phyloP scores from a whole-genome alignment of 371 early-diverging fungal genomes.

The Circinella minor region DNA sequence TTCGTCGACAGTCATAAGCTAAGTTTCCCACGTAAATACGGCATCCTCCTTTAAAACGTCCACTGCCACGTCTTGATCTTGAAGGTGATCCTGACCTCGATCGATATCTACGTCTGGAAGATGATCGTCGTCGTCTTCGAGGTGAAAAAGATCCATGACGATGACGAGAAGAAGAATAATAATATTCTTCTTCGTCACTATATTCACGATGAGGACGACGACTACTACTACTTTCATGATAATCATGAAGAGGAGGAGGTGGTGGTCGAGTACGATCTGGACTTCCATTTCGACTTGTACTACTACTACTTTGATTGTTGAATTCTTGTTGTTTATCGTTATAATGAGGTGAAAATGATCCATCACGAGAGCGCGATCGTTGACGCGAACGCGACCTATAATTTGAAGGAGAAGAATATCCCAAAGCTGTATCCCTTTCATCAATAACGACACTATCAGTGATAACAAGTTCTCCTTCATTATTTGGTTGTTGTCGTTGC shows the following conservation, averaged over 20 bases:
- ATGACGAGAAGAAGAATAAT: not conserved
- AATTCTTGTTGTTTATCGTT: not conserved
- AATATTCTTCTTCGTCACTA: slow-evolving; percentile 11
- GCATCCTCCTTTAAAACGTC: slow-evolving; percentile 24
- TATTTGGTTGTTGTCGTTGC: too few species aligned
- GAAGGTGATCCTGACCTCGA: slow-evolving; percentile 20
- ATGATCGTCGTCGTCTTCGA: slow-evolving; percentile 14
- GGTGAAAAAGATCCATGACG: slow-evolving; percentile 10
- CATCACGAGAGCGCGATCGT: slow-evolving; percentile 15
- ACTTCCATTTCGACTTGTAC: slow-evolving; percentile 10
- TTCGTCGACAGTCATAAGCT: slow-evolving; percentile 64
- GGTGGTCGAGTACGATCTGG: not conserved
- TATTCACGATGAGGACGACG: not conserved
- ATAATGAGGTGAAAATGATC: slow-evolving; percentile 7
- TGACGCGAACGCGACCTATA: slow-evolving; percentile 6
- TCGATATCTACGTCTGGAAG: slow-evolving; percentile 16
- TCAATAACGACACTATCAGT: not conserved
- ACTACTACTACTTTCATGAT: not conserved
- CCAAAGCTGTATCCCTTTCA: not conserved
- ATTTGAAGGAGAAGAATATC: not conserved
- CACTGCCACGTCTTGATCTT: slow-evolving; percentile 3
- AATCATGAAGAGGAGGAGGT: not conserved
- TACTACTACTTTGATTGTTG: not conserved
- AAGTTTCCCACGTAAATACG: slow-evolving; percentile 73
- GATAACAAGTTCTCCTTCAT: too few species aligned